Evolutionary conservation across 805 yeast species (phyloP).

Genomic region (Peterozyma xylosa): DNA sequence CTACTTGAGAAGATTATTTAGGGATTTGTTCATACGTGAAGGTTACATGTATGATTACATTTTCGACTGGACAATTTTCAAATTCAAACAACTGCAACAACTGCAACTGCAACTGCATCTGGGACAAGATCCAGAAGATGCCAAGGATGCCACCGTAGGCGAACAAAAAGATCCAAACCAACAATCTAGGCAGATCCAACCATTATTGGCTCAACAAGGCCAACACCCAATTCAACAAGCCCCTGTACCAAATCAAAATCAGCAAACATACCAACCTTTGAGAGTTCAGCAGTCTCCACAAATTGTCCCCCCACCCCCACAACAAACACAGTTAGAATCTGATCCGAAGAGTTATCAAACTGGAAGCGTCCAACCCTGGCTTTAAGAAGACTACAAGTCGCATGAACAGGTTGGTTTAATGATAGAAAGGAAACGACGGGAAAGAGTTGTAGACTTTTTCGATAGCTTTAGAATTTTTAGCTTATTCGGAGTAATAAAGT

Average conservation of each 20-base stretch:
- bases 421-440: too few species aligned
- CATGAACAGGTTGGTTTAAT: too few species aligned
- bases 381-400: not conserved
- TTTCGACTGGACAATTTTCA: conserved; percentile 94
- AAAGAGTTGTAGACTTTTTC: too few species aligned
- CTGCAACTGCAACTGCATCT: conserved; percentile 22
- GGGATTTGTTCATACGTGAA: conserved; percentile 83
- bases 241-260: conserved; percentile 1
- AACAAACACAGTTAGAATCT: not conserved
- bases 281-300: not conserved
- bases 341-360: conserved; percentile 1
- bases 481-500: too few species aligned
- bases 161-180: conserved; percentile 5
- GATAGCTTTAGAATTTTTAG: too few species aligned
- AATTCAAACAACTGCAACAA: conserved; percentile 56
- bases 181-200: conserved; percentile 10
- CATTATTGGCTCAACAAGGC: conserved; percentile 6
- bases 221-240: conserved; percentile 9
- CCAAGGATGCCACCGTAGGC: conserved; percentile 12
- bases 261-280: not conserved
- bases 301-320: not conserved
- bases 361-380: conserved; percentile 7
- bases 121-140: conserved; percentile 16
- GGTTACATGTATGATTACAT: conserved; percentile 89
- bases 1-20: conserved; percentile 78